Base-by-base conservation (phyloP, 108 stramenopile species). In the Fistulifera pelliculosa region DNA sequence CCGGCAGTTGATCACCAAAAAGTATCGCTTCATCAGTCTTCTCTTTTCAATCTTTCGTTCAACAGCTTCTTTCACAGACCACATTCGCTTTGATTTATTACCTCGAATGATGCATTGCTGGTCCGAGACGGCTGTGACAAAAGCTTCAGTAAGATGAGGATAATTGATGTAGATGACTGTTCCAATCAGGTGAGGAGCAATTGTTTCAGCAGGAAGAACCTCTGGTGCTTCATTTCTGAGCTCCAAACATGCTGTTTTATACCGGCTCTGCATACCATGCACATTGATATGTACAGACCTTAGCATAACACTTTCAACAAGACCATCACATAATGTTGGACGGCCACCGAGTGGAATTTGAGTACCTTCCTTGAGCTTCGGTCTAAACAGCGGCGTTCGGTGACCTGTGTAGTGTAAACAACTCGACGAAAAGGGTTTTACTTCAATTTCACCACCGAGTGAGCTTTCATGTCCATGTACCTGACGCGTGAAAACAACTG, bases 101-200 rank as follows among this genome's bases (percentile, higher is more conserved):
- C 90, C 86, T 41, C 86, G 70, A 55, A 82, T 58, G 0, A 75
- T 61, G 0, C 58, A 51, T 24, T 53, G 49, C n/a, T 66, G 58
- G 56, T 88, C 75, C 5, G 82, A 76, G 22, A 93, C 71, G 18
- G 90, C 80, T 27, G 86, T 88, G 13, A 93, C 86, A 38, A 86
- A 71, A 22, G 75, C 90, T 60, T 93, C 90, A 15, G 77, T 65
- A n/a, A 85, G 66, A 49, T 75, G 65, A 0, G 90, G 90, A 62
- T 82, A 93, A 41, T 85, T 71, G 42, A 93, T 76, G 40, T 74
- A 70, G 12, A 93, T 66, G 26, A 67, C 81, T 10, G 82, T 88
- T 38, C 90, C 90, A 45, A 93, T 86, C 42, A 93, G 70, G 40
- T 78, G 74, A 47, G 72, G 64, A 0, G 82, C 90, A 22, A 52